phyloP scores from a whole-genome alignment of 129 eudicot genomes.

The Chrysanthemum makinoi region DNA sequence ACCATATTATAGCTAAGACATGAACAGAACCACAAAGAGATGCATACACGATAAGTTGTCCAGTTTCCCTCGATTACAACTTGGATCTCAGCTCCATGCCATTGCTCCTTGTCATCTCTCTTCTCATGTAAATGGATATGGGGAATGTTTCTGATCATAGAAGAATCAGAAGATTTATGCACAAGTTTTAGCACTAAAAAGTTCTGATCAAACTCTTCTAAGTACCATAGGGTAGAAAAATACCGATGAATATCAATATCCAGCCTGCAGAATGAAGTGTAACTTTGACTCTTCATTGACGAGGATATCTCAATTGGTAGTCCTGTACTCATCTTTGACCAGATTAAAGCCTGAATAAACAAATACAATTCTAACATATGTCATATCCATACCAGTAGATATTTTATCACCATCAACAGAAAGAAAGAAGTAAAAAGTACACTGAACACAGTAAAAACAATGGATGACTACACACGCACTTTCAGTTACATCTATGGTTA shows the following conservation, averaged over 20 bases:
- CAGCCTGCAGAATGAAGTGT: conserved; percentile 82
- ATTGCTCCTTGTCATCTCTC: conserved; percentile 64
- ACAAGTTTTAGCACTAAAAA: conserved; percentile 6
- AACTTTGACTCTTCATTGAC: conserved; percentile 86
- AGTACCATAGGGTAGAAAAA: conserved; percentile 13
- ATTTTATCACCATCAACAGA: not conserved
- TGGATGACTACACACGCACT: conserved; percentile 14
- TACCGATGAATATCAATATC: conserved; percentile 93
- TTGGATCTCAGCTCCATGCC: conserved; percentile 99
- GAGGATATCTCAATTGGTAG: conserved; percentile 96
- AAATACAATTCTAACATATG: conserved; percentile 12
- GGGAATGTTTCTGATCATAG: conserved; percentile 68
- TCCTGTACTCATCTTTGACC: conserved; percentile 99
- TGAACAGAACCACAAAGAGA: conserved; percentile 3
- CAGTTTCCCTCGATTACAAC: conserved; percentile 97
- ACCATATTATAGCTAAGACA: conserved; percentile 12
- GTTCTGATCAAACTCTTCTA: not conserved
- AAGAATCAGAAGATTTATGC: conserved; percentile 8
- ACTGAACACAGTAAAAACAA: not conserved
- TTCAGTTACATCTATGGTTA: not conserved
- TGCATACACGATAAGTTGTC: conserved; percentile 98
- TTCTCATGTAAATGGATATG: conserved; percentile 93
- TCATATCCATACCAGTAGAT: conserved; percentile 1
- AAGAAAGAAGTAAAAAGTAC: conserved; percentile 14
- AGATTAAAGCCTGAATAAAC: conserved; percentile 79